Base-by-base conservation (phyloP, 768 basidiomycete species). In the Russula ochroleuca region DNA sequence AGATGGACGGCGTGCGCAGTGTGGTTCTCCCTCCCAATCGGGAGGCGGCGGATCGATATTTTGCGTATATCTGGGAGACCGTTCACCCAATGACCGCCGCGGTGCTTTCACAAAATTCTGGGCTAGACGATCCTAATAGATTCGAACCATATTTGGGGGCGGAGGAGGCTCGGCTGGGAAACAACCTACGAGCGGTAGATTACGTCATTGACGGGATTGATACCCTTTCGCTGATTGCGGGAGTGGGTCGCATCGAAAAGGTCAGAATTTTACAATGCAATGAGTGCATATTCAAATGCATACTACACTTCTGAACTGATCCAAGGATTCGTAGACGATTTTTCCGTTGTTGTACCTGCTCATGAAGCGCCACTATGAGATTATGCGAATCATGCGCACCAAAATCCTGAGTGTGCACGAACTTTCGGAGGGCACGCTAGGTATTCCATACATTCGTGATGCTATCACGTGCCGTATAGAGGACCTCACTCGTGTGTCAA, bases 171-270 rank as follows among this genome's bases (percentile, higher is more conserved):
- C 67, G 73, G 6, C 41, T 75, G 17, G 49, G 56, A n/a, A 40
- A 58, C 9, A 73, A 70, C 40, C 38, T 75, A 49, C 64, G 67
- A 40, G 65, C 59, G 13, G 60, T 74, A 5, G 62, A 64, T 9
- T 74, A 72, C 41, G 48, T 66, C 23, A 72, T 75, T 37, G 73
- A 74, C 47, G 72, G 67, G 0, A 37, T 48, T 0, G 74, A 74
- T 41, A 72, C 73, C 0, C 55, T 75, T 2, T 38, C 62, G 4
- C 67, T 74, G 2, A 66, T 75, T 3, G 59, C 68, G 4, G 74
- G 72, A 38, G 50, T 64, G 5, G 71, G 70, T 1, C 64, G 71
- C 13, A 66, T 73, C 9, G 74, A 75, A 57, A 71, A 69, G 68
- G 74, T 73, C 47, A 41, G 62, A 1, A 19, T 37, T 25, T 35